phyloP scores from a whole-genome alignment of 352 stramenopile species.

The Saprolegnia diclina region DNA sequence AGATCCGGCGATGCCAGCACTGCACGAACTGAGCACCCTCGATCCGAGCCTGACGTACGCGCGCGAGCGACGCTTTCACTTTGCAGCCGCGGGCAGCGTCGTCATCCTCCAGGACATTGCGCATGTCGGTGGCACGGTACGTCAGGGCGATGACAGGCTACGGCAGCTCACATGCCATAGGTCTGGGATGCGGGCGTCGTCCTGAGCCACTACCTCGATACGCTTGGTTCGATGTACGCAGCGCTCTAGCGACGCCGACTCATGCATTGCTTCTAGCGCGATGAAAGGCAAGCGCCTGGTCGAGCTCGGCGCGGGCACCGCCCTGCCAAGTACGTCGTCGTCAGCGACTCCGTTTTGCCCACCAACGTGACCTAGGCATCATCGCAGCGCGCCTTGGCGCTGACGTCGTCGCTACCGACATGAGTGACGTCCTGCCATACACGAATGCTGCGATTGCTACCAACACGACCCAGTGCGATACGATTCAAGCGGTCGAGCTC shows the following conservation, averaged over 20 bases:
- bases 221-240: background rate
- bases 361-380: background rate
- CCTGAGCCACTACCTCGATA: conserved; percentile 23
- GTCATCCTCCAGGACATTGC: conserved; percentile 12
- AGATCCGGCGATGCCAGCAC: background rate
- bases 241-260: background rate
- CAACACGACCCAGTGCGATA: background rate
- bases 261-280: background rate
- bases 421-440: conserved; percentile 7
- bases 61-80: background rate
- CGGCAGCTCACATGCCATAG: background rate
- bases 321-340: conserved; percentile 2
- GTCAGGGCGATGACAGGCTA: background rate
- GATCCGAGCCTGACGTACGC: conserved; percentile 16
- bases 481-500: conserved; percentile 6
- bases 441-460: background rate
- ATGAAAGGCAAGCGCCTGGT: conserved; percentile 6
- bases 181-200: conserved; percentile 23
- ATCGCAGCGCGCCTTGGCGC: conserved; percentile 2
- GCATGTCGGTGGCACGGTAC: conserved; percentile 22
- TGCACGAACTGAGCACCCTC: conserved; percentile 10
- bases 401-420: conserved; percentile 4
- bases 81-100: background rate
- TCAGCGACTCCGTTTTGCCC: background rate
- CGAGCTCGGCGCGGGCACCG: conserved; percentile 14